Evolutionary conservation across 2,329 filamentous ascomycete species (phyloP).

Genomic region (Cladosporium halotolerans): DNA sequence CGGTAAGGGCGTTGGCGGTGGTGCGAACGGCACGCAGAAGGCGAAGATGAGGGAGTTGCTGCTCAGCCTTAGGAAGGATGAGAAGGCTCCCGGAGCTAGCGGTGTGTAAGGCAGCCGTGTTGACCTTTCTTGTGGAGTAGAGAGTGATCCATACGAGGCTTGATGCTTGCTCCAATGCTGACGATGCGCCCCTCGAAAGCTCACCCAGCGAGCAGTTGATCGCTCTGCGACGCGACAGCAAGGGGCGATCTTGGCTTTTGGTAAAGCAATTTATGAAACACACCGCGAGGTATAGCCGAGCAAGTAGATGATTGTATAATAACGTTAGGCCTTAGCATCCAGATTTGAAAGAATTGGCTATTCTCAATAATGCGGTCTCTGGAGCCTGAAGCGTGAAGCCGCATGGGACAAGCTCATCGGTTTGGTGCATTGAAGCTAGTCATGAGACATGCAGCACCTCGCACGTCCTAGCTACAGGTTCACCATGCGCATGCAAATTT

Average conservation of each 20-base stretch:
- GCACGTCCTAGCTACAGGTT: too few relatives aligned
- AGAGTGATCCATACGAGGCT: neutral
- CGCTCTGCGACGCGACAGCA: neutral
- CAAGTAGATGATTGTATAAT: conserved; percentile 9
- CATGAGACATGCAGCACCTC: too few relatives aligned
- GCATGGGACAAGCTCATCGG: too few relatives aligned
- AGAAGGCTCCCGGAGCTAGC: conserved; percentile 65
- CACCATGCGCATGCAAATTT: too few relatives aligned
- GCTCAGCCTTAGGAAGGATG: conserved; percentile 82
- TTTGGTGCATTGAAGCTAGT: too few relatives aligned
- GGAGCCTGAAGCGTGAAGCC: too few relatives aligned
- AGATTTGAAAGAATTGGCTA: too few relatives aligned
- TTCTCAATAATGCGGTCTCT: too few relatives aligned
- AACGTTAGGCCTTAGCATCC: neutral
- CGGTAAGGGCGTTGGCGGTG: conserved; percentile 82
- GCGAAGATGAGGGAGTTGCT: conserved; percentile 91
- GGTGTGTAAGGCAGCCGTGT: conserved; percentile 32
- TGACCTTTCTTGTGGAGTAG: neutral
- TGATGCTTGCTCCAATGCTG: neutral
- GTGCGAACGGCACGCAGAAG: conserved; percentile 85
- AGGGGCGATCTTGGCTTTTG: neutral
- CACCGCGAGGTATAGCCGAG: neutral
- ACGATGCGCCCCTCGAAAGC: neutral
- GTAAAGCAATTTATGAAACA: neutral
- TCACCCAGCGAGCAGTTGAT: conserved; percentile 4